phyloP scores from a whole-genome alignment of 208 protist species.

The Crithidia mellificae region DNA sequence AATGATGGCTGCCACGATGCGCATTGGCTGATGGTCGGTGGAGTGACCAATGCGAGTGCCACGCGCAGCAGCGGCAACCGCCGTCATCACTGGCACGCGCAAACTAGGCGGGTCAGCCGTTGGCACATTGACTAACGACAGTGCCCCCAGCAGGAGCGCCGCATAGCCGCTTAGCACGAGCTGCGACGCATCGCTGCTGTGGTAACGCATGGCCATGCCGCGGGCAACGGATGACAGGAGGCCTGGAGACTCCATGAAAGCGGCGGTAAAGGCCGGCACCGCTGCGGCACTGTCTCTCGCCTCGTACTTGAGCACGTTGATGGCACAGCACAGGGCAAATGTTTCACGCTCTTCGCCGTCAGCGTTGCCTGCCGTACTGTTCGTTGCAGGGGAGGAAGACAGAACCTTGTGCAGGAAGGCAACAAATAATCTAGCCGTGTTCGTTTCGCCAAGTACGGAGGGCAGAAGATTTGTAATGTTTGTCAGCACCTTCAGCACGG shows the following conservation, averaged over 20 bases:
- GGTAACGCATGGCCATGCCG: constrained; percentile 43
- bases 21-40: constrained; percentile 54
- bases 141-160: constrained; percentile 65
- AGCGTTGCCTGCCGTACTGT: neutral
- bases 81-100: constrained; percentile 66
- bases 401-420: neutral
- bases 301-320: constrained; percentile 81
- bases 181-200: constrained; percentile 43
- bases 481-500: constrained; percentile 62
- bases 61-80: constrained; percentile 46
- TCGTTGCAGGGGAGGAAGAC: neutral
- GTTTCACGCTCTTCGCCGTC: constrained; percentile 34
- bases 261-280: constrained; percentile 14
- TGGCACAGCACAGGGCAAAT: constrained; percentile 68
- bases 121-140: constrained; percentile 45
- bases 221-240: constrained; percentile 14
- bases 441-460: neutral
- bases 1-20: constrained; percentile 72
- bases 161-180: constrained; percentile 82
- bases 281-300: constrained; percentile 5
- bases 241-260: neutral
- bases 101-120: constrained; percentile 22
- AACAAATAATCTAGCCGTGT: neutral
- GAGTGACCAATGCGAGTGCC: constrained; percentile 27
- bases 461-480: constrained; percentile 64